A percentile compares a stretch with the other conserved stretches of the same genome.
These are phyloP conservation scores for Lichtheimia ramosa DNA, from an alignment of 371 early-diverging fungal genomes.

Conservation along the genomic window DNA sequence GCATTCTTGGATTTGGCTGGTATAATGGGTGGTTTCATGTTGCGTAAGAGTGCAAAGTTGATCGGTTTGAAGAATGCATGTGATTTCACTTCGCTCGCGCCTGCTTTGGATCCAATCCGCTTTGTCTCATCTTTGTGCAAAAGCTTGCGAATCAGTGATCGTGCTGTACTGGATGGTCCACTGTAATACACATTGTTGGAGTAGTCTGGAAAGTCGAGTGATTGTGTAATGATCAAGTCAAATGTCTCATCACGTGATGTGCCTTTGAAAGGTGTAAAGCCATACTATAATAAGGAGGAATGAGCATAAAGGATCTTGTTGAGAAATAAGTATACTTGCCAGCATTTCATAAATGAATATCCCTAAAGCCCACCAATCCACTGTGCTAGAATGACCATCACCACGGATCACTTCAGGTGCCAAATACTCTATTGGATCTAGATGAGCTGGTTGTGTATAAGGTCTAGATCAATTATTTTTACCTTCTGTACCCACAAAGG, in stretches of 20 bases:
- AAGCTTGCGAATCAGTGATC: constrained; percentile 76
- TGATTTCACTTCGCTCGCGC: constrained; percentile 93
- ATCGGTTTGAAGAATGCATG: constrained; percentile 92
- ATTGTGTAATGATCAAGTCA: constrained; percentile 9
- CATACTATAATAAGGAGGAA: constrained; percentile 59
- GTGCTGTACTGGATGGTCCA: constrained; percentile 49
- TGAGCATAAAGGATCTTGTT: constrained; percentile 22
- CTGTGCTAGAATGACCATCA: constrained; percentile 88
- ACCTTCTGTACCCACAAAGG: constrained; percentile 96
- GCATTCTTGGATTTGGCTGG: constrained; percentile 63
- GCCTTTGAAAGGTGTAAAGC: constrained; percentile 94
- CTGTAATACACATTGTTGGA: constrained; percentile 3
- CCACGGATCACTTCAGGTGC: constrained; percentile 94
- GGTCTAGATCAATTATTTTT: constrained; percentile 56
- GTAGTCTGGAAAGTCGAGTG: constrained; percentile 4
- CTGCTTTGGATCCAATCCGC: constrained; percentile 86
- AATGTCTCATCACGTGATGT: constrained; percentile 83
- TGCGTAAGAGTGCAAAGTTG: constrained; percentile 89
- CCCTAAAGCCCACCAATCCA: constrained; percentile 99
- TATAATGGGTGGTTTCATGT: constrained; percentile 88
- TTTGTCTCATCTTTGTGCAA: constrained; percentile 83
- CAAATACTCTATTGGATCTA: constrained; percentile 74
- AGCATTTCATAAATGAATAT: constrained; percentile 97
- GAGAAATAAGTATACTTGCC: constrained; percentile 67
- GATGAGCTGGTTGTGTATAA: constrained; percentile 69